These are phyloP conservation scores for Fraxinus excelsior DNA, from an alignment of 257 asterid species.

Conservation along the genomic window DNA sequence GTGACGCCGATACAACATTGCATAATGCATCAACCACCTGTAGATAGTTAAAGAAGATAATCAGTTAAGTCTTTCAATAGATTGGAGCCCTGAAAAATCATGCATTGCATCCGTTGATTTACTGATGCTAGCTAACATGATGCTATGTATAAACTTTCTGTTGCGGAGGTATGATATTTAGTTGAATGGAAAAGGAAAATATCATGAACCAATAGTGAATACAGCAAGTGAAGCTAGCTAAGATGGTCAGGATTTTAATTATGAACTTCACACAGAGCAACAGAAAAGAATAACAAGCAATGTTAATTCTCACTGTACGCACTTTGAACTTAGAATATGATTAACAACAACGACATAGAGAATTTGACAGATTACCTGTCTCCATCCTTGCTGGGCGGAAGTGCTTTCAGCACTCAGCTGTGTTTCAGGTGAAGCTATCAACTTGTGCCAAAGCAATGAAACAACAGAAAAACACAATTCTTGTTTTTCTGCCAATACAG, in stretches of 20 bases:
- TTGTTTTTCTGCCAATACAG: constrained; percentile 82
- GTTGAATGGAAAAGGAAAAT: neutral
- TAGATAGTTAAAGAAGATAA: constrained; percentile 21
- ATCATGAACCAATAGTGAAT: neutral
- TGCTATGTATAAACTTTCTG: neutral
- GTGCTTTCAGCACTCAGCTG: constrained; percentile 94
- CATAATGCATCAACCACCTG: constrained; percentile 98
- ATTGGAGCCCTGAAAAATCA: constrained; percentile 13
- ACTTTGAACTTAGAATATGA: neutral
- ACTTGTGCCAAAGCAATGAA: constrained; percentile 95
- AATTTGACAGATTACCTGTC: constrained; percentile 63
- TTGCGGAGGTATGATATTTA: neutral
- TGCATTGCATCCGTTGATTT: constrained; percentile 15
- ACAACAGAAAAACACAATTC: constrained; percentile 95
- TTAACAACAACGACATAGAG: constrained; percentile 4
- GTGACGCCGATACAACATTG: constrained; percentile 90
- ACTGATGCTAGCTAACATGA: neutral
- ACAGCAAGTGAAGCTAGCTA: neutral
- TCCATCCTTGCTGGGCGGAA: constrained; percentile 99
- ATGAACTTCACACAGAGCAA: neutral
- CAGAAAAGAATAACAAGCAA: neutral
- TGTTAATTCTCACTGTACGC: neutral
- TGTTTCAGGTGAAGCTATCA: constrained; percentile 92
- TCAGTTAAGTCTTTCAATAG: neutral
- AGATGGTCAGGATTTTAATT: neutral